Evolutionary conservation across 2,329 filamentous ascomycete species (phyloP), one percentile per base, ranked within the genome.

Genomic region (Penicillium olsonii): DNA sequence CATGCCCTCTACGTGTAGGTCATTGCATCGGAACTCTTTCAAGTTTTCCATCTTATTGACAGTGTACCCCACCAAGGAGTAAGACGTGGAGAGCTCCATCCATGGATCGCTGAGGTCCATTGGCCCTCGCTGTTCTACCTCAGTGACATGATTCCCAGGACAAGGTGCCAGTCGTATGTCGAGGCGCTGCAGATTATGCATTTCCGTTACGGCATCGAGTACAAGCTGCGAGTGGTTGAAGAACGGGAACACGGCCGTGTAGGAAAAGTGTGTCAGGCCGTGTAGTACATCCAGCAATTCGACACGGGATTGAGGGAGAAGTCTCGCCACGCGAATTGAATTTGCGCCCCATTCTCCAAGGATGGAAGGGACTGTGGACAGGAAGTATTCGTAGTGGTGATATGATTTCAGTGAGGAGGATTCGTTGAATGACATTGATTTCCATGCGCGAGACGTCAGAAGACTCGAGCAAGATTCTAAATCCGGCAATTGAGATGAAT

Each of bases 341-440:
- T 60, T 51, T 60, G 52, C 60, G 65, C 57, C 67, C 69, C 69
- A 71, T 48, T 62, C 75, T 18, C 76, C 75, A 1, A 88, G 70
- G 48, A 88, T 76, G 12, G 84, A 84, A 0, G 84, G 85, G 6
- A 86, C 79, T 1, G 78, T 75, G 37, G 83, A 83, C 29, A 84
- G 75, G 61, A 86, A 88, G 69, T 85, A 90, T 60, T 90, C 84
- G 65, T 89, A 87, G 4, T 82, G 84, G 39, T 80, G 79, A 69
- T 89, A 92, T 5, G 83, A 85, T 49, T 79, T 78, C n/a, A 87
- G 78, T 4, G 84, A 89, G 0, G 87, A 89, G 8, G 87, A 87
- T 70, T 92, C 88, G 64, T 92, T 92, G 55, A 90, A 80, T 2
- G 81, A 73, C 0, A 90, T 61, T 15, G 80, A 78, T 0, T 76